Evolutionary conservation across 2,329 filamentous ascomycete genomes (phyloP).

Genomic region (Phaeosphaeriaceae sp.): DNA sequence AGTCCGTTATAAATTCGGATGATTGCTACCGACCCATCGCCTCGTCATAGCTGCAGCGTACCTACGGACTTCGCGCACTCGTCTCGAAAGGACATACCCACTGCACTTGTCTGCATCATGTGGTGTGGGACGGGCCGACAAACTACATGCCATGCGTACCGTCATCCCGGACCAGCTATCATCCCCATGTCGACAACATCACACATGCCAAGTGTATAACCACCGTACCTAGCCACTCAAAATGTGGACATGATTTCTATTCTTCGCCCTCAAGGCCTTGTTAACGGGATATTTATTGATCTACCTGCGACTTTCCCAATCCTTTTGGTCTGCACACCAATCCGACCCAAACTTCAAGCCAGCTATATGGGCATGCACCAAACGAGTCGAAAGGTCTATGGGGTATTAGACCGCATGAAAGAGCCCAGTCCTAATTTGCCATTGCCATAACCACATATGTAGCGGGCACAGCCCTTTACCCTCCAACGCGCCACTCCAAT

Average conservation of each 20-base stretch:
- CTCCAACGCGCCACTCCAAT: constrained; percentile 13
- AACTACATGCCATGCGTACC: constrained; percentile 6
- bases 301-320: constrained; percentile 30
- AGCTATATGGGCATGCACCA: constrained; percentile 29
- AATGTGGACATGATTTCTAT: constrained; percentile 28
- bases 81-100: constrained; percentile 2
- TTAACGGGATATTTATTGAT: constrained; percentile 30
- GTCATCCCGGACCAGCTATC: neutral
- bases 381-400: constrained; percentile 29
- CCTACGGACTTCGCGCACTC: constrained; percentile 14
- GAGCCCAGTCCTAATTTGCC: constrained; percentile 15
- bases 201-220: neutral
- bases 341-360: constrained; percentile 28
- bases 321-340: constrained; percentile 37
- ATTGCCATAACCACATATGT: constrained; percentile 15
- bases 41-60: no score
- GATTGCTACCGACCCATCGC: neutral
- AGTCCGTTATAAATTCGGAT: neutral
- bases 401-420: constrained; percentile 32
- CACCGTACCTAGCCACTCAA: neutral
- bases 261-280: constrained; percentile 18
- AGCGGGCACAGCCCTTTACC: constrained; percentile 16
- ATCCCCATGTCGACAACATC: neutral
- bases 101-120: constrained; percentile 4
- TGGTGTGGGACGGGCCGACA: constrained; percentile 16